Base-by-base conservation (phyloP, 257 asterid species). In the Leonotis leonurus region DNA sequence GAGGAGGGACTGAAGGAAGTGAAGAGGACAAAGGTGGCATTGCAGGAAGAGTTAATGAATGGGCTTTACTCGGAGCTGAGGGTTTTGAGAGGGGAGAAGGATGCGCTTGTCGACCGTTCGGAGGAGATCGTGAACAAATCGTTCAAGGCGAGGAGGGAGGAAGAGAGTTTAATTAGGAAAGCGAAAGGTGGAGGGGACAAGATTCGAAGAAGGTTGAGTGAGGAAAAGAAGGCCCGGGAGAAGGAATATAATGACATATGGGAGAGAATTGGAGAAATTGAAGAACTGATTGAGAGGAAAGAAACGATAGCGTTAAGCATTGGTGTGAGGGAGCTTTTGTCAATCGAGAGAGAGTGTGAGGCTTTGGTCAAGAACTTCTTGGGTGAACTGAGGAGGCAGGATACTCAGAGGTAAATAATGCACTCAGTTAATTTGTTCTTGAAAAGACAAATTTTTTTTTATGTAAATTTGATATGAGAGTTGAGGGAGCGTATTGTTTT, bases 311-410 rank as follows among this genome's bases (percentile, higher is more conserved):
- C 90, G 1, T 57, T 89, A 67, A 82, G 88, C 77, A 73, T 85
- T 73, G 94, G 95, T 59, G 85, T 82, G 83, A 80, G 95, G 85
- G 97, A 93, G 85, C 90, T 93, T 69, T 74, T 71, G 41, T 80
- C 72, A 58, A 80, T 93, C 14, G 97, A 89, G 83, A 77, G 84
- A 72, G 97, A 93, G 72, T 87, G 95, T 67, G 85, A 83, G 70
- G 80, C 80, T 65, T 68, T 93, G 80, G 93, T 80, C 11, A 59
- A 73, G 67, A 79, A 73, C 71, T 77, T 83, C 64, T 55, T 72
- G 36, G 68, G 51, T 78, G 84, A 82, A 65, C 61, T 73, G 78
- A 89, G 81, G 80, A 62, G 29, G 20, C 65, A 7, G 14, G 57
- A 50, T 57, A 40, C 50, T 35, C 60, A 61, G 46, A 81, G 95